Evolutionary conservation across 257 asterid species (phyloP), one percentile per base, ranked within the genome.

Genomic region (Parsonsia alboflavescens): DNA sequence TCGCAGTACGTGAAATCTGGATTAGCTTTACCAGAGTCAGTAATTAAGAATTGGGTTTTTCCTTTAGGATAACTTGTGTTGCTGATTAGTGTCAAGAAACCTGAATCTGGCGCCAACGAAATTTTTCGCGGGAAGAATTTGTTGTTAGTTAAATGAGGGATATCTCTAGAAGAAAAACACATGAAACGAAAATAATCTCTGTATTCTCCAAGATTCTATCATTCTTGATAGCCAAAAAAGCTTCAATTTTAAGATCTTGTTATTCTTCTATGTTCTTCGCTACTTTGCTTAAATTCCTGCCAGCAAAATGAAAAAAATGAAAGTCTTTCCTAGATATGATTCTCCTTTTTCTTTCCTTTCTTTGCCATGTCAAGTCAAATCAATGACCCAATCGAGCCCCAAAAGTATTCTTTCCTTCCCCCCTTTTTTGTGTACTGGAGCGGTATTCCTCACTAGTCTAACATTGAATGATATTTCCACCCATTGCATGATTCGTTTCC

Each of bases 91-190:
- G 48, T 30, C 41, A 28, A 28, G 22, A 52, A 54, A 30, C 36
- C 26, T 3, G 36, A 53, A 53, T 15, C 7, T 26, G 71, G 62
- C 62, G 77, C 70, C 70, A 16, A 44, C 24, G 50, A 13, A 17
- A 73, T 62, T 73, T 16, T 7, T 44, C 33, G 71, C 71, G 62
- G 58, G 46, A 61, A 61, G 42, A 26, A 24, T 41, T 41, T n/a
- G 41, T 30, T 5, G 33, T 7, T 69, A 36, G 1, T 16, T 66
- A 26, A 3, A 3, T 6, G 6, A 19, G 7, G 0, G 61, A 3
- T 0, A 15, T 15, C 11, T 1, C 3, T 0, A 26, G 26, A 59
- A 59, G 41, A 39, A 24, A 24, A 59, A 26, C 19, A 24, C 28
- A 54, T 8, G 16, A n/a, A 42, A 42, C 7, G 46, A 42, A 42